A percentile compares a stretch with the other conserved stretches of the same genome.
Evolutionary conservation across 495 filamentous ascomycete genomes (phyloP).

Genomic region (Ascodesmis nigricans): DNA sequence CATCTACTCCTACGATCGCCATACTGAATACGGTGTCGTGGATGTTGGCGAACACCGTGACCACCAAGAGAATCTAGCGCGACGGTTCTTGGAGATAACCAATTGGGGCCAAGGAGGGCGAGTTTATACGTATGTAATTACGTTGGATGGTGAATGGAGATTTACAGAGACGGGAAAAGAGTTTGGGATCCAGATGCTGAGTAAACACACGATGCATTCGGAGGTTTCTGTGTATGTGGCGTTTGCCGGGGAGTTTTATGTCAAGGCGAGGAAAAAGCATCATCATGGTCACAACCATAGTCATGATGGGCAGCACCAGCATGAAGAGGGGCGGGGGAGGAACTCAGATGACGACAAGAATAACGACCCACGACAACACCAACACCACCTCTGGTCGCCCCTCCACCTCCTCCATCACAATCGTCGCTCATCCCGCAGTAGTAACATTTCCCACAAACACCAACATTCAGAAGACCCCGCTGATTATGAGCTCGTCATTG

Average conservation of each 20-base stretch:
- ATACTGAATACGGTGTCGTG: conserved; percentile 45
- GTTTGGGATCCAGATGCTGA: conserved; percentile 76
- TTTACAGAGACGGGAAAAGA: conserved; percentile 92
- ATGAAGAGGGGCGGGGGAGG: conserved; percentile 7
- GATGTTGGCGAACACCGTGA: conserved; percentile 13
- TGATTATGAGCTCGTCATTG: conserved; percentile 72
- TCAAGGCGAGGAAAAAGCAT: conserved; percentile 33
- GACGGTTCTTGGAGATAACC: conserved; percentile 64
- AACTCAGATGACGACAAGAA: conserved; percentile 15
- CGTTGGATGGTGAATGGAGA: conserved; percentile 59
- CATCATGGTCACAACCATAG: conserved; percentile 36
- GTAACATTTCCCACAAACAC: conserved; percentile 25
- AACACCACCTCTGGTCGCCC: not conserved
- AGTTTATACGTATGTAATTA: conserved; percentile 82
- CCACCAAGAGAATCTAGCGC: conserved; percentile 38
- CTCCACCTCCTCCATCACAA: no score
- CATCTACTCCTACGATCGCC: conserved; percentile 66
- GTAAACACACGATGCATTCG: conserved; percentile 89
- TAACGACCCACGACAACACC: not conserved
- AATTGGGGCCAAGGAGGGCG: conserved; percentile 67
- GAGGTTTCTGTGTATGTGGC: conserved; percentile 77
- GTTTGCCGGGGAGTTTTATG: conserved; percentile 80
- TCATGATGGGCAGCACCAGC: not conserved
- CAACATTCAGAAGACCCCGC: conserved; percentile 32
- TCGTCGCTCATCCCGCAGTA: no score